Conservation (phyloP, 208 protist species). For the Leishmania tarentolae region DNA sequence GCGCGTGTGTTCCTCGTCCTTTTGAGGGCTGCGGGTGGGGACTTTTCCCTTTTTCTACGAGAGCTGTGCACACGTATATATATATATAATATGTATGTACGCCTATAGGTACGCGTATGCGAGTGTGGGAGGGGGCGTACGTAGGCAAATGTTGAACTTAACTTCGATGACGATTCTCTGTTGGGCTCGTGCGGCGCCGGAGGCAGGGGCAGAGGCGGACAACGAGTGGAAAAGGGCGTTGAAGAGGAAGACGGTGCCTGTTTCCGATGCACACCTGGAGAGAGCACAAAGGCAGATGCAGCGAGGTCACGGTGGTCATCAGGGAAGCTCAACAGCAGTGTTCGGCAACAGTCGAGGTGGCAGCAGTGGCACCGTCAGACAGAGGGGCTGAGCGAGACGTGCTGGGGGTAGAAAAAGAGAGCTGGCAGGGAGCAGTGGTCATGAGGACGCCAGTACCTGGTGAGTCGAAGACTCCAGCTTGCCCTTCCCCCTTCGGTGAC, state of each 20-base stretch:
- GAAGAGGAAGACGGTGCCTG: neutral
- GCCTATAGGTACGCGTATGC: conserved; percentile 6
- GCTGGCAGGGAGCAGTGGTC: neutral
- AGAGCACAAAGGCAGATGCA: neutral
- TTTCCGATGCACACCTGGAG: neutral
- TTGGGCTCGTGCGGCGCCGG: neutral
- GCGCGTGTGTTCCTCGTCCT: neutral
- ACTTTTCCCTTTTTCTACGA: neutral
- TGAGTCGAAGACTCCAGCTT: no score
- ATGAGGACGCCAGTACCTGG: neutral
- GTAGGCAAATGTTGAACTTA: neutral
- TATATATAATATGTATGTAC: neutral
- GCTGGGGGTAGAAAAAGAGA: neutral
- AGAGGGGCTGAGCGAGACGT: neutral
- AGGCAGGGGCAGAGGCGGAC: neutral
- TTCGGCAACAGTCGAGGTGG: neutral
- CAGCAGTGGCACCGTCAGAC: neutral
- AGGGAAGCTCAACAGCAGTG: neutral
- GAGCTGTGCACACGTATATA: neutral
- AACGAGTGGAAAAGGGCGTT: neutral
- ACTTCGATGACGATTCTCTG: neutral
- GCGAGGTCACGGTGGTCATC: neutral
- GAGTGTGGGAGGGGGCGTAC: neutral
- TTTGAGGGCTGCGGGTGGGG: no score
- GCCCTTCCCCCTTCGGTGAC: neutral